phyloP scores from a whole-genome alignment of 345 rosid species.

The Rubroshorea leprosula region DNA sequence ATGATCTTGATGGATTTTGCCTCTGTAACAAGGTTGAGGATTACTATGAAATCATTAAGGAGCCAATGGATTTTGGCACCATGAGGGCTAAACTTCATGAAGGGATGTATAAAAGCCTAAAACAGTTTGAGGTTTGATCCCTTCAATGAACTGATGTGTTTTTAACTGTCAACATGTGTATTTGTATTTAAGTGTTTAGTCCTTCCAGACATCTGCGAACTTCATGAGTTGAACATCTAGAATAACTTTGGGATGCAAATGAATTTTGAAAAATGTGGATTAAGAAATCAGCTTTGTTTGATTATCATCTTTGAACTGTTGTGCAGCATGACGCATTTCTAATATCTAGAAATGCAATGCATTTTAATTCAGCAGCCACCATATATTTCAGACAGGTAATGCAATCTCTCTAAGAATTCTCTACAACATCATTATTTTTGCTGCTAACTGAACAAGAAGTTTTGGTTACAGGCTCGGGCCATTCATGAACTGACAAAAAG shows the following conservation, averaged over 20 bases:
- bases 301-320: constrained; percentile 5
- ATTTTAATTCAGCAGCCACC: constrained; percentile 50
- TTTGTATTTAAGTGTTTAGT: too few relatives aligned
- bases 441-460: constrained; percentile 11
- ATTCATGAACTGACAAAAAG: constrained; percentile 50
- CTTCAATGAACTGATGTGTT: constrained; percentile 7
- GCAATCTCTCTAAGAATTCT: constrained; percentile 5
- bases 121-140: constrained; percentile 57
- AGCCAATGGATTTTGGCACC: constrained; percentile 80
- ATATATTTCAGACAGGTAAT: constrained; percentile 56
- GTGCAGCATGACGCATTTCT: constrained; percentile 52
- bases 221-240: too few relatives aligned
- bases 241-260: too few relatives aligned
- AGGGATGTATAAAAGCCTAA: constrained; percentile 55
- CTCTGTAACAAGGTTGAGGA: constrained; percentile 42
- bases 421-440: background rate
- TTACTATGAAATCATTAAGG: constrained; percentile 51
- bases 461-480: constrained; percentile 47
- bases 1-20: constrained; percentile 10
- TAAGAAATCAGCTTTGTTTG: background rate
- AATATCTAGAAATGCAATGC: constrained; percentile 57
- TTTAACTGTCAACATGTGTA: background rate
- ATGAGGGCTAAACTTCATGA: constrained; percentile 86
- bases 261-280: background rate
- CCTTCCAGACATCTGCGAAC: too few relatives aligned